Evolutionary conservation across 2,329 filamentous ascomycete species (phyloP), one percentile per base, ranked within the genome.

Genomic region (Shiraia bambusicola): DNA sequence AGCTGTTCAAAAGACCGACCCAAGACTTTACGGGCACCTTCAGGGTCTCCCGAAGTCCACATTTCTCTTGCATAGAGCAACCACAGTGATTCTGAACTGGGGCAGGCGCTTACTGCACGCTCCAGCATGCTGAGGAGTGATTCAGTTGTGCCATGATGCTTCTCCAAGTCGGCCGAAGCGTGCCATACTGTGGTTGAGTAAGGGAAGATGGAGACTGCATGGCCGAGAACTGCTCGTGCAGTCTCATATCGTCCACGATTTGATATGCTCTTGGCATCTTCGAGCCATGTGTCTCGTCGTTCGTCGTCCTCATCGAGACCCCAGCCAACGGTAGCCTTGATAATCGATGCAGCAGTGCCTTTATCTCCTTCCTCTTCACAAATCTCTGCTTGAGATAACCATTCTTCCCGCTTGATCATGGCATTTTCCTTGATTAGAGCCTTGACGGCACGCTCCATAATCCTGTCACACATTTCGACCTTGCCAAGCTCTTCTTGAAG

Each of bases 331-430:
- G 93, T 98, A 63, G 96, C 90, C 33, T 86, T 83, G 52, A 98
- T 86, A 52, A 98, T 97, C 34, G 88, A 86, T 49, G 84, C 84
- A 62, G 91, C 95, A 1, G 93, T 97, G 29, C 91, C 75, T 9
- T 87, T 76, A 12, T 91, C 90, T 6, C 89, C 91, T 66, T 97
- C 93, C 42, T 88, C 86, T 69, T 98, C 93, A 63, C 92, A 97
- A 50, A 87, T 87, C 67, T 98, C 93, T 0, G 93, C 94, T 68
- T 97, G 90, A 4, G 81, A 78, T 38, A 98, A 94, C 93, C 93
- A 98, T 56, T 96, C 91, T 66, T 98, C 93, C 28, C 94, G 85
- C 69, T 95, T 95, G 28, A 93, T 81, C 94, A 98, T 98, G 9
- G 93, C 92, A 19, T 88, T 91, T 61, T 95, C 90, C 59, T 90